A percentile compares a stretch with the other conserved stretches of the same genome.
Conservation (phyloP, 2,329 filamentous ascomycete genomes). For the Monosporascus ibericus region DNA sequence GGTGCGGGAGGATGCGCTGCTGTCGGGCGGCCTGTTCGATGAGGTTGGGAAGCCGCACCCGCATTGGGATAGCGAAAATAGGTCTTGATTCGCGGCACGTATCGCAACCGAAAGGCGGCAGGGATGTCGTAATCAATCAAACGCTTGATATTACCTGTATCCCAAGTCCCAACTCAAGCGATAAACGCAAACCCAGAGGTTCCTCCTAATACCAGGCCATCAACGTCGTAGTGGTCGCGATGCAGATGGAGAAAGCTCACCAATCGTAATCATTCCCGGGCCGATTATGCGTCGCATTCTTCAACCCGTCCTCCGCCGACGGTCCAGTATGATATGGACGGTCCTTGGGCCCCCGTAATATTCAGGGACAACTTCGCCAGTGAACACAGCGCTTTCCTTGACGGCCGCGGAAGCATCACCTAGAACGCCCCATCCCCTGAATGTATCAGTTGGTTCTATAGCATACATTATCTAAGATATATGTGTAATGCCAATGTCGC, state of each 20-base stretch:
- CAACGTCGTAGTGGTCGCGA: too few species aligned
- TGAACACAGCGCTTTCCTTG: slow-evolving; percentile 37
- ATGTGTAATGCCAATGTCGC: not conserved
- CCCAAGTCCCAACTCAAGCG: not conserved
- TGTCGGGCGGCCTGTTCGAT: not conserved
- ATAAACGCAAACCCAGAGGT: not conserved
- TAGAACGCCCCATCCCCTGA: slow-evolving; percentile 29
- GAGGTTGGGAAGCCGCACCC: not conserved
- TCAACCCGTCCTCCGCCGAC: slow-evolving; percentile 32
- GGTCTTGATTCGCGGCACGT: not conserved
- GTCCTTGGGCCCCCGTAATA: slow-evolving; percentile 35
- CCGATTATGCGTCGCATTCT: slow-evolving; percentile 44
- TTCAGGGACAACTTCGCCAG: slow-evolving; percentile 37
- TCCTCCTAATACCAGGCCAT: not conserved
- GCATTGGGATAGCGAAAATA: not conserved
- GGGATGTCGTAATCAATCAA: too few species aligned
- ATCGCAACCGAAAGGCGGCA: too few species aligned
- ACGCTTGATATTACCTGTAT: not conserved
- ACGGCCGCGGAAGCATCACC: slow-evolving; percentile 31
- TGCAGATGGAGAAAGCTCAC: not conserved
- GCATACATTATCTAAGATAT: not conserved
- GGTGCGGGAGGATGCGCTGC: not conserved
- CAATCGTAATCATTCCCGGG: slow-evolving; percentile 19
- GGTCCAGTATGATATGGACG: slow-evolving; percentile 32
- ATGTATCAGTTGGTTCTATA: not conserved